phyloP scores from a whole-genome alignment of 148 eudicot species.

The Linanthus parryae region DNA sequence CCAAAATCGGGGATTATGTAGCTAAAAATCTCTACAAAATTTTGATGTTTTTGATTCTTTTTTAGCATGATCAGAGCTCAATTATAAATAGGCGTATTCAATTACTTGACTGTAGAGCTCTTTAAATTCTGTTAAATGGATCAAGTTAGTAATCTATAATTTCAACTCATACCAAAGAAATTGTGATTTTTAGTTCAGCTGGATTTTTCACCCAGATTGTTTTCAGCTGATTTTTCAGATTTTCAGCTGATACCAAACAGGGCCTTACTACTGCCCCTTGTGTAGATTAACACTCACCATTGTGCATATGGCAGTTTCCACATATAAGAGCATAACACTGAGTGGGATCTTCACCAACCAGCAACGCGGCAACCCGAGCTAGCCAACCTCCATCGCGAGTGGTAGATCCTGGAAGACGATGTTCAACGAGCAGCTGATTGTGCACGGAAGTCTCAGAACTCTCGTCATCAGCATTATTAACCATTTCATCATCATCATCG shows the following conservation, averaged over 20 bases:
- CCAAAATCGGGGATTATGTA: background rate
- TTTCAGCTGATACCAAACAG: too few species aligned
- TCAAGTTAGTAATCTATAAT: too few species aligned
- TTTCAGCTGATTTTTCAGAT: too few species aligned
- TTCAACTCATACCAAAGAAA: too few species aligned
- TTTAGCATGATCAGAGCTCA: too few species aligned
- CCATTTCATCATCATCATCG: constrained; percentile 27
- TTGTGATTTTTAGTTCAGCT: too few species aligned
- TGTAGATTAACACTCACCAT: constrained; percentile 53
- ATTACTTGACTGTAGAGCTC: too few species aligned
- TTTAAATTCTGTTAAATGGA: too few species aligned
- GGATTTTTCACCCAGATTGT: too few species aligned
- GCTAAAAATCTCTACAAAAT: background rate
- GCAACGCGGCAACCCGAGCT: constrained; percentile 82
- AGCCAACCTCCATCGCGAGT: constrained; percentile 73
- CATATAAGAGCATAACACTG: constrained; percentile 92
- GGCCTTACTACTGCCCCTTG: too few species aligned
- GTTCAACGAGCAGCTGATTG: constrained; percentile 54
- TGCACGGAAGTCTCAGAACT: constrained; percentile 31
- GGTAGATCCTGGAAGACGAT: constrained; percentile 42
- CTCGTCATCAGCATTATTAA: constrained; percentile 20
- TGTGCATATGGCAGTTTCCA: constrained; percentile 95
- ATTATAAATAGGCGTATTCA: too few species aligned
- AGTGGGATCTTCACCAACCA: constrained; percentile 98
- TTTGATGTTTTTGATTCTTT: too few species aligned